phyloP scores from a whole-genome alignment of 2,329 filamentous ascomycete species.

The Colletotrichum viniferum region DNA sequence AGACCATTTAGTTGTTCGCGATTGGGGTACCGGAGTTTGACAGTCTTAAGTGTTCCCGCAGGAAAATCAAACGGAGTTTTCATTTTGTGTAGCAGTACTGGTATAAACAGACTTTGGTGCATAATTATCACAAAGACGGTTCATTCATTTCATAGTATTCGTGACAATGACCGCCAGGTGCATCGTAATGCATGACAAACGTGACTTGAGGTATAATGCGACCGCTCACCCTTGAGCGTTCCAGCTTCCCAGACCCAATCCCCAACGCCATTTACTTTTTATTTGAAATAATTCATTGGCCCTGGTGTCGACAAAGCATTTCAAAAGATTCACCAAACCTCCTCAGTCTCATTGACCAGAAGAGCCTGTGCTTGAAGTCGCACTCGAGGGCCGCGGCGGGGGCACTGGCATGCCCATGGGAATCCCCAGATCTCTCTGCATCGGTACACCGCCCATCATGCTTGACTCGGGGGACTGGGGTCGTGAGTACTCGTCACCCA shows the following conservation, averaged over 20 bases:
- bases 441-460: slow-evolving; percentile 45
- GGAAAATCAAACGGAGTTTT: background rate
- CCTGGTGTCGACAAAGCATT: background rate
- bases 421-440: slow-evolving; percentile 40
- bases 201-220: slow-evolving; percentile 15
- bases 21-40: background rate
- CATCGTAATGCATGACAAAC: slow-evolving; percentile 3
- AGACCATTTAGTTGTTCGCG: background rate
- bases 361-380: slow-evolving; percentile 47
- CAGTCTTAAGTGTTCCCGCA: background rate
- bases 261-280: slow-evolving; percentile 11
- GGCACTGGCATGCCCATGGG: slow-evolving; percentile 33
- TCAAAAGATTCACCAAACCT: background rate
- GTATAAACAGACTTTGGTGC: background rate
- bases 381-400: slow-evolving; percentile 44
- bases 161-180: slow-evolving; percentile 1
- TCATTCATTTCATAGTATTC: background rate
- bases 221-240: background rate
- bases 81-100: background rate
- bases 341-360: slow-evolving; percentile 41
- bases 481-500: slow-evolving; percentile 35
- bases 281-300: background rate
- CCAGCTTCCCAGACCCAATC: background rate
- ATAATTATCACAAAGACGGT: background rate
- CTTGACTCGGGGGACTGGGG: slow-evolving; percentile 26